Conservation (phyloP, 768 basidiomycete genomes). For the Lactarius deliciosus region DNA sequence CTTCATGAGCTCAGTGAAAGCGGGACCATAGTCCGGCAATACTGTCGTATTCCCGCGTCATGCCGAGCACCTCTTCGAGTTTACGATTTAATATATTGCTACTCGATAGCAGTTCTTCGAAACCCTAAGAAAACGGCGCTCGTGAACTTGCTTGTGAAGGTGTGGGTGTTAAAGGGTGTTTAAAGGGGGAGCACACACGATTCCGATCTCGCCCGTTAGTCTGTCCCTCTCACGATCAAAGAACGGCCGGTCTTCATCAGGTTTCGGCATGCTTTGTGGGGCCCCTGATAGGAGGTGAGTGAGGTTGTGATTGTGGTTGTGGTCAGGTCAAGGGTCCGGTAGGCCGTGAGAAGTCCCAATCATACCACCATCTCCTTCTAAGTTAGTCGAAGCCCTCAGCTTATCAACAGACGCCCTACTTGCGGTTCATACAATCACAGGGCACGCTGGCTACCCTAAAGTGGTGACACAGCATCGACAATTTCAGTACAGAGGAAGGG, state of each 20-base stretch:
- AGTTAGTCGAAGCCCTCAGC: constrained; percentile 23
- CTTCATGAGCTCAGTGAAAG: constrained; percentile 77
- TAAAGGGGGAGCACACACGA: constrained; percentile 43
- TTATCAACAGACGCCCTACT: constrained; percentile 19
- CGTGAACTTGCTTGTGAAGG: not conserved
- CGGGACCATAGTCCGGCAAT: constrained; percentile 83
- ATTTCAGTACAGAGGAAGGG: no score
- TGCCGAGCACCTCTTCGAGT: constrained; percentile 87
- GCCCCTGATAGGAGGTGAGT: not conserved
- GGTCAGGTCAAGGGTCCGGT: not conserved
- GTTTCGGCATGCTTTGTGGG: constrained; percentile 20
- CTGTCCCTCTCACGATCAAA: constrained; percentile 81
- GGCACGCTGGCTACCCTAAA: constrained; percentile 32
- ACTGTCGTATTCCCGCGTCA: constrained; percentile 90
- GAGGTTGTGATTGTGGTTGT: not conserved
- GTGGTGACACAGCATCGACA: constrained; percentile 33
- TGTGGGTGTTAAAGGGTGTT: constrained; percentile 1
- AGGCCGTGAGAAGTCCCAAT: not conserved
- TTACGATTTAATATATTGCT: constrained; percentile 88
- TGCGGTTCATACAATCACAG: constrained; percentile 15
- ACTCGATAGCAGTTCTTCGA: constrained; percentile 82
- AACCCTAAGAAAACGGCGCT: constrained; percentile 52
- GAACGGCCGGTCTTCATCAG: constrained; percentile 48
- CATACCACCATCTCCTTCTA: constrained; percentile 22
- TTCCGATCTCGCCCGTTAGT: constrained; percentile 69